A percentile compares a stretch with the other conserved stretches of the same genome.
Conservation (phyloP, 2,329 filamentous ascomycete genomes). For the Fusarium sp. region DNA sequence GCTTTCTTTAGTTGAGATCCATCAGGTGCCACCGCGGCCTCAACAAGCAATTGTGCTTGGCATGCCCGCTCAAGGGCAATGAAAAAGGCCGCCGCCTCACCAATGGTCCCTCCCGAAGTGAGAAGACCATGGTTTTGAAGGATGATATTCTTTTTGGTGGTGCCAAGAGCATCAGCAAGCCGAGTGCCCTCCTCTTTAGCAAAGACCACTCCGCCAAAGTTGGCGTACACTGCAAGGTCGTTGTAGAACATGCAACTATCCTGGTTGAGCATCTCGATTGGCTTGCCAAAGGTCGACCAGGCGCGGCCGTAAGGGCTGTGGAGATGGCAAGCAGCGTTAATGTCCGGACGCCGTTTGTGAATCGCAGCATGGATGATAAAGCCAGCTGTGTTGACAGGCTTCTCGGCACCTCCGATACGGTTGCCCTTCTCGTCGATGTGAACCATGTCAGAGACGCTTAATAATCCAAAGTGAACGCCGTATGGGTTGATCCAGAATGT, state of each 20-base stretch:
- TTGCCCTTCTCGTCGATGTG: constrained; percentile 72
- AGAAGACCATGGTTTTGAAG: constrained; percentile 79
- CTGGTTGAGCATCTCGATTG: constrained; percentile 78
- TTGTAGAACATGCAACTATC: constrained; percentile 75
- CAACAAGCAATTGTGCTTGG: constrained; percentile 75
- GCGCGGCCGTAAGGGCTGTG: constrained; percentile 76
- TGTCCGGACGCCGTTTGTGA: constrained; percentile 74
- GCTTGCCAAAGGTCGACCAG: constrained; percentile 74
- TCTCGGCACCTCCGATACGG: constrained; percentile 72
- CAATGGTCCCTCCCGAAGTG: constrained; percentile 77
- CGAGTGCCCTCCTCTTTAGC: constrained; percentile 73
- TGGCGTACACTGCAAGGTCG: constrained; percentile 74
- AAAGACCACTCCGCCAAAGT: constrained; percentile 66
- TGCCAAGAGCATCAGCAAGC: constrained; percentile 74
- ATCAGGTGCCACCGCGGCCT: constrained; percentile 66
- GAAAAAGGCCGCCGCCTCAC: constrained; percentile 80
- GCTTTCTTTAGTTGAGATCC: constrained; percentile 53
- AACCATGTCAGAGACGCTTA: constrained; percentile 78
- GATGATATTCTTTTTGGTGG: constrained; percentile 71
- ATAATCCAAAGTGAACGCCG: constrained; percentile 74
- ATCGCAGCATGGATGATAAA: constrained; percentile 79
- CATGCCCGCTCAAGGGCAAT: constrained; percentile 77
- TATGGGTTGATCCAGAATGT: constrained; percentile 69
- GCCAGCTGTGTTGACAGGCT: constrained; percentile 76
- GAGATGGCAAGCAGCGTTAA: constrained; percentile 76